These are phyloP conservation scores for Botrytis squamosa DNA, from an alignment of 2,329 filamentous ascomycete species.

Conservation along the genomic window DNA sequence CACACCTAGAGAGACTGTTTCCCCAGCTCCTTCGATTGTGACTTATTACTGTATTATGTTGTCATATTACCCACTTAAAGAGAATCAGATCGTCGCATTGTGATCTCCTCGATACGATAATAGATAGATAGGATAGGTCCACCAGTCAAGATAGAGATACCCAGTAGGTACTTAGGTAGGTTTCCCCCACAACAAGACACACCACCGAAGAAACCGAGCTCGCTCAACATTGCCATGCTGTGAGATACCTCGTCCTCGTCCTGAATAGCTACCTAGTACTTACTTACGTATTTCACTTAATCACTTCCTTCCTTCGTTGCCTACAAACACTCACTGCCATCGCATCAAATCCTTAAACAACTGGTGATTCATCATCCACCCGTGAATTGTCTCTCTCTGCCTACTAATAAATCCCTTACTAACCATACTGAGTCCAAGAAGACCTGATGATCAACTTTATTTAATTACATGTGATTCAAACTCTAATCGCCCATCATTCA, in stretches of 20 bases:
- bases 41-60: not conserved
- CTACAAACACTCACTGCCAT: not conserved
- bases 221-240: not conserved
- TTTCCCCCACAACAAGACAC: not conserved
- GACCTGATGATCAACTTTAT: not conserved
- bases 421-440: not conserved
- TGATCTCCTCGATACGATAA: not conserved
- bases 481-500: not conserved
- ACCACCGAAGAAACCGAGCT: slow-evolving; percentile 1
- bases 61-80: not conserved
- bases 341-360: not conserved
- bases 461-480: slow-evolving; percentile 10
- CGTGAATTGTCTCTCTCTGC: not conserved
- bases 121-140: not conserved
- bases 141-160: not conserved
- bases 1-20: not conserved
- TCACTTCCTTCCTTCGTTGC: not conserved
- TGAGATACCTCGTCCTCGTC: not conserved
- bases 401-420: not conserved
- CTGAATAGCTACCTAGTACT: no score
- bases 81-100: not conserved
- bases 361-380: not conserved
- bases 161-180: not conserved
- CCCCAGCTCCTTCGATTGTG: not conserved
- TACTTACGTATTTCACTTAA: not conserved